phyloP scores from a whole-genome alignment of 345 rosid species.

The Pugionium cornutum region DNA sequence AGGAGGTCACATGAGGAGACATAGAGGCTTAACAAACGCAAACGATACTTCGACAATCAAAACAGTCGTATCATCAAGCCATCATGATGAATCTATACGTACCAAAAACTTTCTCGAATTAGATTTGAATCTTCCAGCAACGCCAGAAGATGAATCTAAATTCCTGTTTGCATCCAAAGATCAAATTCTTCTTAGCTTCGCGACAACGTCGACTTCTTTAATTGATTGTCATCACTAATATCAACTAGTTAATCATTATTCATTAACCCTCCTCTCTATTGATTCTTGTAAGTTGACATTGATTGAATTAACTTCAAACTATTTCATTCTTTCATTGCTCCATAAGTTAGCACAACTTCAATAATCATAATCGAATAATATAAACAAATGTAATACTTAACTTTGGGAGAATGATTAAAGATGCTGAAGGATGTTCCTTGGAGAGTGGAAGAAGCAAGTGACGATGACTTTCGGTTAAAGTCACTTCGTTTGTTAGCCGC shows the following conservation, averaged over 20 bases:
- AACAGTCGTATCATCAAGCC: conserved; percentile 24
- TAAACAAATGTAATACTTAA: conserved; percentile 40
- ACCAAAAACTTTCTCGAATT: conserved; percentile 45
- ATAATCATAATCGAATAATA: no score
- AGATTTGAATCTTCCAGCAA: conserved; percentile 95
- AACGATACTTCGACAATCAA: conserved; percentile 25
- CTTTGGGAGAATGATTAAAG: conserved; percentile 40
- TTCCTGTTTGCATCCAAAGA: conserved; percentile 50
- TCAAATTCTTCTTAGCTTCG: conserved; percentile 62
- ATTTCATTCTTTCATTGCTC: conserved; percentile 33
- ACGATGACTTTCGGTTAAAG: no score
- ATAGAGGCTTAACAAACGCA: conserved; percentile 47
- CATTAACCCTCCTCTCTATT: conserved; percentile 33
- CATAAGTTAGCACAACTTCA: no score
- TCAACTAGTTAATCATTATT: conserved; percentile 33
- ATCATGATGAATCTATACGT: conserved; percentile 40
- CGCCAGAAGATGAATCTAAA: conserved; percentile 73
- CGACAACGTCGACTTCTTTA: conserved; percentile 60
- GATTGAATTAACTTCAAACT: conserved; percentile 35
- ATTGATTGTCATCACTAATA: conserved; percentile 86
- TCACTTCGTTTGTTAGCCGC: conserved; percentile 7
- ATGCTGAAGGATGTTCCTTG: conserved; percentile 30
- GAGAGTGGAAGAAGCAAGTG: conserved; percentile 15
- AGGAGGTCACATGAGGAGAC: conserved; percentile 98
- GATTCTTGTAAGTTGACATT: conserved; percentile 39